Percentiles rank a stretch among this genome's conserved stretches.
Evolutionary conservation across 2,329 filamentous ascomycete genomes (phyloP).

Genomic region (Colletotrichum kahawae): DNA sequence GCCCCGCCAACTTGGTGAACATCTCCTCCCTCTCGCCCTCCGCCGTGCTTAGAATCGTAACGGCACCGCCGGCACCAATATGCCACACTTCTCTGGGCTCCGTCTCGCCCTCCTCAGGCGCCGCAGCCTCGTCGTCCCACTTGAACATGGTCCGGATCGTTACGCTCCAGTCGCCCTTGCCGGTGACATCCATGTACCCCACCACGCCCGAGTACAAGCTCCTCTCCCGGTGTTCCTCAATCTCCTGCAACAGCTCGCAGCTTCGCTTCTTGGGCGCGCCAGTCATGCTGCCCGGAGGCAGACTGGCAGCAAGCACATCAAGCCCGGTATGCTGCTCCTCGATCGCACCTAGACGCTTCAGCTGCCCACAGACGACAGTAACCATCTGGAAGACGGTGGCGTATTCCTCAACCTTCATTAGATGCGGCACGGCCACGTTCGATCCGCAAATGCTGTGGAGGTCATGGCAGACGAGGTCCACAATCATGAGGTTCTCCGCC

Average conservation of each 20-base stretch:
- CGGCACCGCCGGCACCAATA: constrained; percentile 87
- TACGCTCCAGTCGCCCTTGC: constrained; percentile 88
- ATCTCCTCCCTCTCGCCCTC: constrained; percentile 91
- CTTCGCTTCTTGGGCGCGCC: constrained; percentile 93
- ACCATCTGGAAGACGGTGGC: constrained; percentile 92
- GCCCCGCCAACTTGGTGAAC: constrained; percentile 73
- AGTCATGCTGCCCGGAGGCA: constrained; percentile 95
- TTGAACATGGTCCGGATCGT: constrained; percentile 83
- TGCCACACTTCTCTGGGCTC: constrained; percentile 69
- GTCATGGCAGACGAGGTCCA: constrained; percentile 94
- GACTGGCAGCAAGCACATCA: constrained; percentile 75
- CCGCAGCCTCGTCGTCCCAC: constrained; percentile 64
- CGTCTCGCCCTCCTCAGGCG: constrained; percentile 30
- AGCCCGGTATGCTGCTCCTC: constrained; percentile 62
- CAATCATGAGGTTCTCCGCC: constrained; percentile 98
- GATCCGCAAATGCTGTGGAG: constrained; percentile 83
- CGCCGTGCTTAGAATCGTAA: constrained; percentile 82
- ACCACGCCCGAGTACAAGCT: constrained; percentile 88
- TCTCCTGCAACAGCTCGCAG: constrained; percentile 76
- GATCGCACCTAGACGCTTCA: constrained; percentile 39
- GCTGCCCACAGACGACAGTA: constrained; percentile 78
- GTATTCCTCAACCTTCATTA: constrained; percentile 90
- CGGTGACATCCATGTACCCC: constrained; percentile 87
- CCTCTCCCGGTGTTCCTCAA: constrained; percentile 69
- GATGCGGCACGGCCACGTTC: constrained; percentile 74